phyloP scores from a whole-genome alignment of 192 early-diverging fungal species.

The Glomus cerebriforme region DNA sequence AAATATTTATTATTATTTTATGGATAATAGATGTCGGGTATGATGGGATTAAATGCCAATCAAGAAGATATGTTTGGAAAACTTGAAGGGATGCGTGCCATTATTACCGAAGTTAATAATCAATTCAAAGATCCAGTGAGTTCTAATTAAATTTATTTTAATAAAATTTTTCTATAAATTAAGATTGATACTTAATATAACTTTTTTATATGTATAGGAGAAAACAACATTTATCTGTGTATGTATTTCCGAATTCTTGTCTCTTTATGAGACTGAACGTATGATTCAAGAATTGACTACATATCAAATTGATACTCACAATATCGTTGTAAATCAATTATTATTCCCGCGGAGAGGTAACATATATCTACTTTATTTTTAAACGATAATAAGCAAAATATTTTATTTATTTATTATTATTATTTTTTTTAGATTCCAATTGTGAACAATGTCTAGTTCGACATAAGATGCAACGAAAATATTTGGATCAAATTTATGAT shows the following conservation, averaged over 20 bases:
- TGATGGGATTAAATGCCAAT: conserved; percentile 85
- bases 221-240: conserved; percentile 99
- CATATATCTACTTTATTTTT: not conserved
- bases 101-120: conserved; percentile 97
- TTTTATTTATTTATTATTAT: conserved; percentile 37
- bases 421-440: conserved; percentile 58
- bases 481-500: conserved; percentile 97
- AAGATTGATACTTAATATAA: not conserved
- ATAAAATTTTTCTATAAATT: not conserved
- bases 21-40: conserved; percentile 67
- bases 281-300: conserved; percentile 99
- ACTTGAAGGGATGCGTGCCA: conserved; percentile 93
- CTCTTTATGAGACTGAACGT: conserved; percentile 98
- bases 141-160: not conserved
- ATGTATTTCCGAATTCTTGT: conserved; percentile 99
- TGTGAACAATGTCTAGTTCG: conserved; percentile 91
- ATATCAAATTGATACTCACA: conserved; percentile 98
- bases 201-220: conserved; percentile 53
- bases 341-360: conserved; percentile 87
- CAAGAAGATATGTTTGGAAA: conserved; percentile 96
- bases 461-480: conserved; percentile 98
- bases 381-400: not conserved
- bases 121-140: conserved; percentile 98
- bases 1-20: conserved; percentile 23
- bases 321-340: conserved; percentile 98